These are phyloP conservation scores for Corymbia maculata DNA, from an alignment of 345 rosid genomes.

Conservation along the genomic window DNA sequence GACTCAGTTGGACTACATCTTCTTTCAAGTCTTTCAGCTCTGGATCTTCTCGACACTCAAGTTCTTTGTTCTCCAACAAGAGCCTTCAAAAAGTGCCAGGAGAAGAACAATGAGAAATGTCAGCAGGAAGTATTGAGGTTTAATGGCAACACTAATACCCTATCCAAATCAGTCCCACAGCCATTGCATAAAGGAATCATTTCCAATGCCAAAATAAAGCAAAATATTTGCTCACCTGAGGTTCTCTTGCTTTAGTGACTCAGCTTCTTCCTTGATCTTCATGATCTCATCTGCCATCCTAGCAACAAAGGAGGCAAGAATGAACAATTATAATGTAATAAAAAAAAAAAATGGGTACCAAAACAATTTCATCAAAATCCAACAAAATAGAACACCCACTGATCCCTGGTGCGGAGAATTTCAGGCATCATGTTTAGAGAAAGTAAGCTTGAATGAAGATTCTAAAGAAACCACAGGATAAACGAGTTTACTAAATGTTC, in stretches of 20 bases:
- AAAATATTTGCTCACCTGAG: slow-evolving; percentile 21
- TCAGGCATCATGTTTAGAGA: background rate
- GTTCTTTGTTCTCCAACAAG: slow-evolving; percentile 35
- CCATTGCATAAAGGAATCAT: background rate
- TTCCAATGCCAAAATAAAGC: background rate
- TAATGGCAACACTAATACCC: background rate
- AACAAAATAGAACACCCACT: background rate
- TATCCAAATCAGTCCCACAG: background rate
- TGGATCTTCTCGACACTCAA: slow-evolving; percentile 37
- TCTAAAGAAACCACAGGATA: background rate
- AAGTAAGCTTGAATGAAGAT: background rate
- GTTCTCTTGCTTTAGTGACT: slow-evolving; percentile 45
- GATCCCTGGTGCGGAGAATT: background rate
- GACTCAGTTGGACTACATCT: slow-evolving; percentile 47
- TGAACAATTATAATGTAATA: background rate
- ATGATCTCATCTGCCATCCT: slow-evolving; percentile 66
- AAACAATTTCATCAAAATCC: background rate
- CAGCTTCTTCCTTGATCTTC: slow-evolving; percentile 49
- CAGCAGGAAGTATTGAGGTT: background rate
- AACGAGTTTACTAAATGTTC: background rate
- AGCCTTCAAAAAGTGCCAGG: slow-evolving; percentile 16
- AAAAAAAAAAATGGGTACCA: background rate
- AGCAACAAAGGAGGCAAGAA: slow-evolving; percentile 2
- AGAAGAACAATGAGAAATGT: background rate
- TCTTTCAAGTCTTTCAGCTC: slow-evolving; percentile 65